Evolutionary conservation across 148 eudicot genomes (phyloP), one percentile per base, ranked within the genome.

Genomic region (Arctostaphylos glauca): DNA sequence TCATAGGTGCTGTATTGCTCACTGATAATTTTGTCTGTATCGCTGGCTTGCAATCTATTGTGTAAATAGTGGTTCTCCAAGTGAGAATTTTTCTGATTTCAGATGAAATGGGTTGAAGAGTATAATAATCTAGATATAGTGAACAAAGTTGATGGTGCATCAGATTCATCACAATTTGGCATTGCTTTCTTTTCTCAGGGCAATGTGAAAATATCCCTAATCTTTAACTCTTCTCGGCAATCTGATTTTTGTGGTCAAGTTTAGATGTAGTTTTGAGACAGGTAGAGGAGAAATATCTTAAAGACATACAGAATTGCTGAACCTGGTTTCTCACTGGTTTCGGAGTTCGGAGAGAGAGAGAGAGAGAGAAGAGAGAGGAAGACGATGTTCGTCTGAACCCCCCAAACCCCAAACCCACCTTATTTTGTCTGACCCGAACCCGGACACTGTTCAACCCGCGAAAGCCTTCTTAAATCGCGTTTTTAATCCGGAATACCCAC

Each of bases 131-230:
- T 58, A 56, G 67, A 18, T 56, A 49, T 19, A 13, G 47, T 16
- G 80, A 14, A 77, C 16, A 55, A 77, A 55, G 66, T 15, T 54
- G 50, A 54, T 77, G 25, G 49, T 54, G 80, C 75, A 71, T 71
- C 75, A 38, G 4, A 43, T 54, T 16, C 81, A 41, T 74, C 70
- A 19, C 15, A 49, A 13, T 54, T 86, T 73, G 93, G 90, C 16
- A 87, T 92, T 81, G 93, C 88, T 86, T 91, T 93, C 23, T 88
- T 89, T 31, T 21, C 80, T 4, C 60, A 86, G 14, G 95, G 95
- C 73, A 84, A 89, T 68, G 90, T 92, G 78, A 92, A 85, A 79
- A 86, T 91, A 38, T 87, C 89, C 25, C 77, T 87, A 60, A 80
- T 23, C 16, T 77, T 86, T 62, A 62, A 89, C 49, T 76, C 82